A percentile compares a stretch with the other conserved stretches of the same genome.
phyloP scores from a whole-genome alignment of 2,329 filamentous ascomycete genomes.

The Rachicladosporium sp. region DNA sequence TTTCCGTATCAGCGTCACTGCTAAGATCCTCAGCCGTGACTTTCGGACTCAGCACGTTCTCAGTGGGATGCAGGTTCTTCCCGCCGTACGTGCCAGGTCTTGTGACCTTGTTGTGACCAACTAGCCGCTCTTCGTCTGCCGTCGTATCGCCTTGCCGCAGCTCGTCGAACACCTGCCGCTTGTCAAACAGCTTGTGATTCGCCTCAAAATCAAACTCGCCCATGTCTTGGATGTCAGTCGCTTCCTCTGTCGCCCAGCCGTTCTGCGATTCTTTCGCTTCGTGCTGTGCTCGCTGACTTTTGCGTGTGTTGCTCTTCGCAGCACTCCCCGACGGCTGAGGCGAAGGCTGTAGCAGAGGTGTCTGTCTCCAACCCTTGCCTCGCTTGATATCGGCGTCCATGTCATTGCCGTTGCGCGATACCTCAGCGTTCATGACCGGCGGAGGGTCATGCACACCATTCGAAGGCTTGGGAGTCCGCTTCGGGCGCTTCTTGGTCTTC shows the following conservation, averaged over 20 bases:
- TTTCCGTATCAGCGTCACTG: constrained; percentile 24
- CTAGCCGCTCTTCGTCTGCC: constrained; percentile 80
- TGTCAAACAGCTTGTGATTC: constrained; percentile 89
- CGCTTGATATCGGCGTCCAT: constrained; percentile 29
- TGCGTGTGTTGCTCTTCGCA: constrained; percentile 18
- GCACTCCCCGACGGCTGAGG: constrained; percentile 30
- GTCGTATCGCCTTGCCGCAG: constrained; percentile 79
- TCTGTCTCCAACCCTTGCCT: constrained; percentile 56
- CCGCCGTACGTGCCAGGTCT: constrained; percentile 47
- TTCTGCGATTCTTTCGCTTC: constrained; percentile 46
- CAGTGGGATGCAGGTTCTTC: constrained; percentile 82
- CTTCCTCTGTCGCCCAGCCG: constrained; percentile 92
- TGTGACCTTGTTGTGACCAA: constrained; percentile 67
- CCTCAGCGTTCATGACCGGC: constrained; percentile 22
- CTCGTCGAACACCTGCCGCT: constrained; percentile 79
- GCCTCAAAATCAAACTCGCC: constrained; percentile 90
- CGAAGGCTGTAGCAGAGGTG: constrained; percentile 53
- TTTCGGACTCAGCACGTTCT: constrained; percentile 68
- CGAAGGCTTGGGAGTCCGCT: background rate
- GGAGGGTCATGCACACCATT: constrained; percentile 13
- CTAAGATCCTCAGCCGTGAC: constrained; percentile 17
- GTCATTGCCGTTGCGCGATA: constrained; percentile 25
- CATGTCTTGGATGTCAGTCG: constrained; percentile 84
- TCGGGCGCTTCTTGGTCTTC: background rate
- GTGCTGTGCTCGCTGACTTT: constrained; percentile 34